Evolutionary conservation across 257 asterid species (phyloP).

Genomic region (Echium plantagineum): DNA sequence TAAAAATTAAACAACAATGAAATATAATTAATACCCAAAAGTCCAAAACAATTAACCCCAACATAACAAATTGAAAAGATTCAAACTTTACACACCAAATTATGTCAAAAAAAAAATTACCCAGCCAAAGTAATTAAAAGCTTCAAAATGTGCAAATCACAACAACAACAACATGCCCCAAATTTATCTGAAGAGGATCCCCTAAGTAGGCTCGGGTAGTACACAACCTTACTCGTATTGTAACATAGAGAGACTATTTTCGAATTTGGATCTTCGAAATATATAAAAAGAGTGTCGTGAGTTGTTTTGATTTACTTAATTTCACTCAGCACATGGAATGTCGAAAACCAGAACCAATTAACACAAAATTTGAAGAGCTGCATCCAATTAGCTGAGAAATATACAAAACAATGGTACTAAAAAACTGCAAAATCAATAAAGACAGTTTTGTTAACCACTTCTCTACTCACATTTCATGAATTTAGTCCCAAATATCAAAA

Average conservation of each 20-base stretch:
- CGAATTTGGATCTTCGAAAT: no score
- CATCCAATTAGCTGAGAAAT: neutral
- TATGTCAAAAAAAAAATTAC: neutral
- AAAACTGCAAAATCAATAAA: no score
- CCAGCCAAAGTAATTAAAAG: slow-evolving; percentile 6
- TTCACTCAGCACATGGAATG: no score
- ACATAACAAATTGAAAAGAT: slow-evolving; percentile 5
- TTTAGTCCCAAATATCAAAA: neutral
- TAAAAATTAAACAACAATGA: neutral
- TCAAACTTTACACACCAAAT: neutral
- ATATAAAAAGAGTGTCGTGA: no score
- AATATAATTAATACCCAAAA: slow-evolving; percentile 2
- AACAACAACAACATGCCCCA: neutral
- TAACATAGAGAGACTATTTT: no score
- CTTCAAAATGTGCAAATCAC: slow-evolving; percentile 3
- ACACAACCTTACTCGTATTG: no score
- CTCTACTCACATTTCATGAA: neutral
- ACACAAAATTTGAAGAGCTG: slow-evolving; percentile 1
- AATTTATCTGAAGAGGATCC: no score
- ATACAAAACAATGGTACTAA: no score
- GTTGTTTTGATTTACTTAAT: no score
- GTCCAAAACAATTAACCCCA: slow-evolving; percentile 3
- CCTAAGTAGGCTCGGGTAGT: no score
- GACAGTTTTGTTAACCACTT: neutral
- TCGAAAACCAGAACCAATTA: neutral